Evolutionary conservation across 2,329 filamentous ascomycete genomes (phyloP).

Genomic region (Lasiodiplodia citricola): DNA sequence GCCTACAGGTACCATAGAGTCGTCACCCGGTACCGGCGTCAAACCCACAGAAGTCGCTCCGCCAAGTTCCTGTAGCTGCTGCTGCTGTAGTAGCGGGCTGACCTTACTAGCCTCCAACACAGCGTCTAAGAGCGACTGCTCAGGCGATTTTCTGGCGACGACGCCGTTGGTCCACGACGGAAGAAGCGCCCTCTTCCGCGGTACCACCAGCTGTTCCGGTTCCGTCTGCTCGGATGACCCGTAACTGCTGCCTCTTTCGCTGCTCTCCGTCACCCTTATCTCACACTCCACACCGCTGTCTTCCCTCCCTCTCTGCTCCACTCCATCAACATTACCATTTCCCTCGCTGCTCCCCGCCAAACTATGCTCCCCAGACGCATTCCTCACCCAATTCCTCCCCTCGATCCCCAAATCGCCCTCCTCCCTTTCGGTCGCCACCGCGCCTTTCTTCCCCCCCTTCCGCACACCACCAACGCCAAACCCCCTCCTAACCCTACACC

Average conservation of each 20-base stretch:
- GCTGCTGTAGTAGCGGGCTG: slow-evolving; percentile 4
- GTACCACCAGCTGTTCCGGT: not conserved
- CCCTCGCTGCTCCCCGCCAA: slow-evolving; percentile 24
- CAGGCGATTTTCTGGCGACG: not conserved
- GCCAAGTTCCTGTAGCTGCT: not conserved
- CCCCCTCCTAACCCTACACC: slow-evolving; percentile 12
- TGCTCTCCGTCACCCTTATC: not conserved
- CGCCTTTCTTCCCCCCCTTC: slow-evolving; percentile 10
- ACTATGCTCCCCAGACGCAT: slow-evolving; percentile 24
- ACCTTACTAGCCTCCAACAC: slow-evolving; percentile 17
- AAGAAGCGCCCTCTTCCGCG: not conserved
- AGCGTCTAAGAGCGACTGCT: slow-evolving; percentile 21
- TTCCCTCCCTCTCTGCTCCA: slow-evolving; percentile 16
- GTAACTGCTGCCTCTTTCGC: not conserved
- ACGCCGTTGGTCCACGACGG: not conserved
- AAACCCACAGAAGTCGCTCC: not conserved
- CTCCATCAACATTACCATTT: slow-evolving; percentile 1
- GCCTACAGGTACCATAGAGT: not conserved
- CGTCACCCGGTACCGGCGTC: not conserved
- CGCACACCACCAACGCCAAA: not conserved
- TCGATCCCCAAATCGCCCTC: slow-evolving; percentile 27
- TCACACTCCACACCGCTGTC: slow-evolving; percentile 8
- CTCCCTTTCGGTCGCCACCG: not conserved
- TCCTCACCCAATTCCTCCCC: slow-evolving; percentile 19
- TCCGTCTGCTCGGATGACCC: not conserved